A percentile compares a stretch with the other conserved stretches of the same genome.
phyloP scores from a whole-genome alignment of 805 yeast species.

The Blastobotrys muscicola region DNA sequence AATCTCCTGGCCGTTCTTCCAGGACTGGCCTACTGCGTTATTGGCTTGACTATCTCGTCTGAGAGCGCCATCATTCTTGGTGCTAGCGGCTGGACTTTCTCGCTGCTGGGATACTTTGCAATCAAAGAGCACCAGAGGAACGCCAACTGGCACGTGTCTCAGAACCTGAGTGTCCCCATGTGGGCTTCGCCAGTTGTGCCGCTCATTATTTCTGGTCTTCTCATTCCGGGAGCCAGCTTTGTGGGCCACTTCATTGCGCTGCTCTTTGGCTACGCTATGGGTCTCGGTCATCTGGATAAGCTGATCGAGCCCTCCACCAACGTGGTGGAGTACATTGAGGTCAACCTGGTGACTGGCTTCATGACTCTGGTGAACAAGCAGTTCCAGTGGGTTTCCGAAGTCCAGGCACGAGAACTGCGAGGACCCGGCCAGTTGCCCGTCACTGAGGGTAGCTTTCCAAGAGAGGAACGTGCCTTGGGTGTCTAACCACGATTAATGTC shows the following conservation, averaged over 20 bases:
- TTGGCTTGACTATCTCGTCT: constrained; percentile 31
- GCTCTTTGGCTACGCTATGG: constrained; percentile 47
- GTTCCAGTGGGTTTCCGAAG: constrained; percentile 52
- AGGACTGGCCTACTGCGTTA: constrained; percentile 49
- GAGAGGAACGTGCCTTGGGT: neutral
- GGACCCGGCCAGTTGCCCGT: constrained; percentile 21
- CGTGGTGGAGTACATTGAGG: constrained; percentile 56
- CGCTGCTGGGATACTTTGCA: constrained; percentile 55
- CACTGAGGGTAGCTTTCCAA: neutral
- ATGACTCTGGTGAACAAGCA: constrained; percentile 47
- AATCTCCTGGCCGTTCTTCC: constrained; percentile 62
- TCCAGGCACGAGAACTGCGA: constrained; percentile 39
- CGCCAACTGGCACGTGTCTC: neutral
- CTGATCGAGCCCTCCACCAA: constrained; percentile 51
- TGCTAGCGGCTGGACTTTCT: constrained; percentile 65
- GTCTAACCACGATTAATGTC: neutral
- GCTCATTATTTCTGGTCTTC: constrained; percentile 39
- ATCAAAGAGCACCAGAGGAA: constrained; percentile 31
- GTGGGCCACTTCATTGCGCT: constrained; percentile 68
- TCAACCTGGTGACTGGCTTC: constrained; percentile 33
- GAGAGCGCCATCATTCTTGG: constrained; percentile 53
- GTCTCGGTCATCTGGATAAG: constrained; percentile 47
- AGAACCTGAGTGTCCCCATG: constrained; percentile 44
- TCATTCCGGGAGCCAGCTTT: constrained; percentile 60
- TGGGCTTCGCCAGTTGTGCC: constrained; percentile 45